phyloP scores from a whole-genome alignment of 2,329 filamentous ascomycete genomes.

The Trichoderma aggressivum region DNA sequence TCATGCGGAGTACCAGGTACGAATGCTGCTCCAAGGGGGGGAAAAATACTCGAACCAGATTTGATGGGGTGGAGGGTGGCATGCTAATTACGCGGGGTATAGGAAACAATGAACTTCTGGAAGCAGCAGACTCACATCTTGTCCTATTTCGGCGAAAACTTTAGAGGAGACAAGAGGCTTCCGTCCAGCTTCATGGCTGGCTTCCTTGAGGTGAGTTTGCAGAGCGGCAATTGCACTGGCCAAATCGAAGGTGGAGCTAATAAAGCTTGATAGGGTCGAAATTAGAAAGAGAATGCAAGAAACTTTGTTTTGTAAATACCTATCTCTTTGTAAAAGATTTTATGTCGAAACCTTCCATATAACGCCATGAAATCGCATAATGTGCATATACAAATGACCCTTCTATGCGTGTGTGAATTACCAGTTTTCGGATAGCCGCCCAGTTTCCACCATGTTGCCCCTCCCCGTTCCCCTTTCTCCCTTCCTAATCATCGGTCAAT shows the following conservation, averaged over 20 bases:
- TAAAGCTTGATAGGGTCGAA: conserved; percentile 47
- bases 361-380: conserved; percentile 33
- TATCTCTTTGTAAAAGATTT: conserved; percentile 31
- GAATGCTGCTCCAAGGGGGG: conserved; percentile 19
- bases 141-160: conserved; percentile 89
- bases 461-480: background rate
- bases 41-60: background rate
- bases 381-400: conserved; percentile 20
- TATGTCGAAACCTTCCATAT: conserved; percentile 27
- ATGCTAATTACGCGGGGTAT: conserved; percentile 11
- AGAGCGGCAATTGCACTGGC: background rate
- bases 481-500: conserved; percentile 29
- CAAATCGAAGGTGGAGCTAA: conserved; percentile 22
- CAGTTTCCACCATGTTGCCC: conserved; percentile 12
- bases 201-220: conserved; percentile 78
- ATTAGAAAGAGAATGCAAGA: conserved; percentile 40
- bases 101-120: conserved; percentile 99
- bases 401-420: conserved; percentile 25
- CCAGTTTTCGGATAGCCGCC: background rate
- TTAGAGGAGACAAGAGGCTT: conserved; percentile 71
- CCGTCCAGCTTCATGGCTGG: conserved; percentile 89
- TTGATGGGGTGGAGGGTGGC: background rate
- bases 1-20: conserved; percentile 89
- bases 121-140: conserved; percentile 94
- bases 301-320: conserved; percentile 36